These are phyloP conservation scores for Asclepias syriaca DNA, from an alignment of 257 asterid genomes.

Conservation along the genomic window DNA sequence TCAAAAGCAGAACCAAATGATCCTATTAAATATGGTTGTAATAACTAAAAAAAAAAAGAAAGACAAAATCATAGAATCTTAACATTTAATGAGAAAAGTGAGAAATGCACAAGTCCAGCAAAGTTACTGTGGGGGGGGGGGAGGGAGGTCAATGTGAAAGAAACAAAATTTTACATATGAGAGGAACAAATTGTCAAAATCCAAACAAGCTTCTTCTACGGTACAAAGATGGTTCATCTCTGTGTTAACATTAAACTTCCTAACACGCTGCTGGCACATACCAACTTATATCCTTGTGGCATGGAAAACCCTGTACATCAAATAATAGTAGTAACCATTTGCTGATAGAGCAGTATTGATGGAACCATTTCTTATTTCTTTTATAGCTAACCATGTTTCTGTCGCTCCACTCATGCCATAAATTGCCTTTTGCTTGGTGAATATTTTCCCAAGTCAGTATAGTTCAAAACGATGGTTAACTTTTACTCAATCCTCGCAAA, in stretches of 20 bases:
- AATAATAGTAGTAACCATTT: neutral
- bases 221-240: neutral
- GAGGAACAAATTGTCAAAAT: neutral
- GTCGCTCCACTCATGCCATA: neutral
- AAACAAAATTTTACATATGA: slow-evolving; percentile 3
- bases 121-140: neutral
- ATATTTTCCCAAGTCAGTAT: slow-evolving; percentile 3
- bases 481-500: neutral
- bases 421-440: neutral
- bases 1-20: neutral
- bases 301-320: slow-evolving; percentile 12
- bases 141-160: neutral
- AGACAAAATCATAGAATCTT: neutral
- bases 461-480: neutral
- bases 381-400: neutral
- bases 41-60: neutral
- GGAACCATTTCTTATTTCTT: neutral
- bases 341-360: neutral
- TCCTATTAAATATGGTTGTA: neutral
- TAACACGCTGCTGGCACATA: neutral
- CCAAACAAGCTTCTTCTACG: neutral
- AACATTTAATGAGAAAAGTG: neutral
- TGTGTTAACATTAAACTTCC: neutral
- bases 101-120: neutral
- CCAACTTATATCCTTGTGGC: neutral